Conservation (phyloP, 371 early-diverging fungal genomes). For the Rhizopus sp. region DNA sequence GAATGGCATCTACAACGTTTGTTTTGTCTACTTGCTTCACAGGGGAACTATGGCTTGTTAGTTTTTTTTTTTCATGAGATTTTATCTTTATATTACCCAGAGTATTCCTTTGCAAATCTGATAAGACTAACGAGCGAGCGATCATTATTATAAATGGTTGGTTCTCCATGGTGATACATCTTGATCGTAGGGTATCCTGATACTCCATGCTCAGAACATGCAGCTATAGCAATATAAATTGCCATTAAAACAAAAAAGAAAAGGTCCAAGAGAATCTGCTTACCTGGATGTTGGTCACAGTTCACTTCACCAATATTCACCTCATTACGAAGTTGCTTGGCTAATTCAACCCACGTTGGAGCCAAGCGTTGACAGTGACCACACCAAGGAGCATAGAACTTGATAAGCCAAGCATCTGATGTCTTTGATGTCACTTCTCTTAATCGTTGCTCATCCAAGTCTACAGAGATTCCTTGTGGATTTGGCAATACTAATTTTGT, state of each 20-base stretch:
- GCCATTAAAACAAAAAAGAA: not conserved
- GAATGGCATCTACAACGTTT: slow-evolving; percentile 21
- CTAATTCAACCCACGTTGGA: slow-evolving; percentile 77
- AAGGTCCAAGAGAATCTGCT: not conserved
- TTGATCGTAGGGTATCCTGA: slow-evolving; percentile 84
- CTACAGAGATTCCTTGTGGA: slow-evolving; percentile 33
- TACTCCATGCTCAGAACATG: slow-evolving; percentile 64
- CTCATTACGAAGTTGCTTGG: slow-evolving; percentile 59
- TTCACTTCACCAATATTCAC: slow-evolving; percentile 85
- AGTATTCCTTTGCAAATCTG: slow-evolving; percentile 45
- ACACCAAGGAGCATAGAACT: slow-evolving; percentile 90
- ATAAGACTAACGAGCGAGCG: slow-evolving; percentile 54
- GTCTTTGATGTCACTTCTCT: slow-evolving; percentile 13
- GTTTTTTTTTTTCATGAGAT: not conserved
- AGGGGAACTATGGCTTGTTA: slow-evolving; percentile 18
- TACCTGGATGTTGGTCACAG: slow-evolving; percentile 67
- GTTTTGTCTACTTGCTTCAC: slow-evolving; percentile 26
- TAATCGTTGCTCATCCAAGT: slow-evolving; percentile 25
- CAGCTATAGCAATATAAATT: slow-evolving; percentile 15
- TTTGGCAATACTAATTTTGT: slow-evolving; percentile 20
- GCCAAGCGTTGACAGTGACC: slow-evolving; percentile 82
- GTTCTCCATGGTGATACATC: slow-evolving; percentile 42
- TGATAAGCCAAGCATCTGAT: slow-evolving; percentile 61
- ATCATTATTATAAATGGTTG: slow-evolving; percentile 31
- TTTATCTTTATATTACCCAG: slow-evolving; percentile 30